phyloP scores from a whole-genome alignment of 768 basidiomycete species.

The Tremella mesenterica region DNA sequence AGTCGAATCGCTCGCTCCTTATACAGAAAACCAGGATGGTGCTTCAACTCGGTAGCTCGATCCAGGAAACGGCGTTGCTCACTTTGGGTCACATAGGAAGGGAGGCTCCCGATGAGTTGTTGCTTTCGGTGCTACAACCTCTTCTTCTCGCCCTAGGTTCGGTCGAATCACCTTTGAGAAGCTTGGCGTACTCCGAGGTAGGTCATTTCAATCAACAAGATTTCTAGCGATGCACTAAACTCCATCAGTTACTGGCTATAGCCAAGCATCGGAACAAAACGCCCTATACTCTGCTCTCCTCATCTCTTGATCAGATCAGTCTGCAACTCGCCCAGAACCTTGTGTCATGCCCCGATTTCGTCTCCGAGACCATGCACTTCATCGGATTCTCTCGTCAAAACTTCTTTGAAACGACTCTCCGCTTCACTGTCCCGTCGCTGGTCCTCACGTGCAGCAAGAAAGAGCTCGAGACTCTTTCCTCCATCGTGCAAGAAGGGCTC shows the following conservation, averaged over 20 bases:
- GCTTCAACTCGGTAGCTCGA: background rate
- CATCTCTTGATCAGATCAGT: constrained; percentile 32
- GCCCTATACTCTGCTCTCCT: constrained; percentile 33
- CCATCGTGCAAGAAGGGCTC: constrained; percentile 16
- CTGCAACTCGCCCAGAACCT: constrained; percentile 25
- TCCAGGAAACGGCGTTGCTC: constrained; percentile 20
- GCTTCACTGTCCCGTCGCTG: constrained; percentile 29
- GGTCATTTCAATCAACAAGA: too few relatives aligned
- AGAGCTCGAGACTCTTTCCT: constrained; percentile 20
- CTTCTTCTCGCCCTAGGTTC: constrained; percentile 31
- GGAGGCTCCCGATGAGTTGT: constrained; percentile 10
- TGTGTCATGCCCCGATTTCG: constrained; percentile 10
- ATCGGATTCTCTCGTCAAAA: constrained; percentile 24
- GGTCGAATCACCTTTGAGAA: constrained; percentile 17
- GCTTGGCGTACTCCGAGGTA: constrained; percentile 34
- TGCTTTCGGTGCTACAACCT: constrained; percentile 20
- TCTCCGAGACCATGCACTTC: constrained; percentile 33
- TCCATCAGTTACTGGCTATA: constrained; percentile 26
- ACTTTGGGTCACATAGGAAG: constrained; percentile 23
- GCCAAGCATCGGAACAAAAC: constrained; percentile 26
- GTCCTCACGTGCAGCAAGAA: constrained; percentile 17
- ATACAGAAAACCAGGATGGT: too few relatives aligned
- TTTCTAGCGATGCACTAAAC: too few relatives aligned
- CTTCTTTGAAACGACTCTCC: constrained; percentile 34
- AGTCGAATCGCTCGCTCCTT: too few relatives aligned